Percentiles rank a stretch among this genome's conserved stretches.
Evolutionary conservation across 2,329 filamentous ascomycete genomes (phyloP).

Genomic region (Aspergillus pseudoglaucus): DNA sequence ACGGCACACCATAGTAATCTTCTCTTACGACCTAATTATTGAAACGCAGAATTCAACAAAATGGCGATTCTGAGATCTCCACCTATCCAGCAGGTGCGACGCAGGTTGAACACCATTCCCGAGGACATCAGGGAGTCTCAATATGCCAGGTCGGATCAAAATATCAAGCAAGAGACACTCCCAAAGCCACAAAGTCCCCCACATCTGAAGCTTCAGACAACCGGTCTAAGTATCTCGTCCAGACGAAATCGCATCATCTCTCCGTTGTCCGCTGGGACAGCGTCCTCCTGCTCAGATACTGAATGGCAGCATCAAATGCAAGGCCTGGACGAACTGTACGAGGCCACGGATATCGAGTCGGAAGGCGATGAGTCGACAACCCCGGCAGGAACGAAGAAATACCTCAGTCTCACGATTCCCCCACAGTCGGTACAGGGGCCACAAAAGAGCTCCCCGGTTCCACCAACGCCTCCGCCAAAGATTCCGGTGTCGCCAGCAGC

Average conservation of each 20-base stretch:
- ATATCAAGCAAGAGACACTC: background rate
- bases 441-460: conserved; percentile 42
- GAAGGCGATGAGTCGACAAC: conserved; percentile 45
- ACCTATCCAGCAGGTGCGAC: conserved; percentile 52
- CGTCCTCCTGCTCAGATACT: conserved; percentile 42
- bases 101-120: conserved; percentile 59
- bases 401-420: conserved; percentile 55
- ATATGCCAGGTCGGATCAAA: conserved; percentile 6
- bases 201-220: conserved; percentile 31
- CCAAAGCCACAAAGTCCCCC: conserved; percentile 5
- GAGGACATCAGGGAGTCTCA: conserved; percentile 44
- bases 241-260: conserved; percentile 23
- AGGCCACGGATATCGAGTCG: conserved; percentile 73
- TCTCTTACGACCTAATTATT: background rate
- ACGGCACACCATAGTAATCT: conserved; percentile 24
- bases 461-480: conserved; percentile 45
- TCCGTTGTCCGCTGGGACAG: conserved; percentile 26
- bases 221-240: conserved; percentile 17
- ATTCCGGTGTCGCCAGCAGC: conserved; percentile 71
- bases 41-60: background rate
- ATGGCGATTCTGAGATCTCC: conserved; percentile 37
- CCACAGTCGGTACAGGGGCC: conserved; percentile 51
- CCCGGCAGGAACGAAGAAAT: conserved; percentile 48
- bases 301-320: conserved; percentile 60
- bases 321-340: conserved; percentile 84